Evolutionary conservation across 768 basidiomycete species (phyloP).

Genomic region (Lactarius akahatsu): DNA sequence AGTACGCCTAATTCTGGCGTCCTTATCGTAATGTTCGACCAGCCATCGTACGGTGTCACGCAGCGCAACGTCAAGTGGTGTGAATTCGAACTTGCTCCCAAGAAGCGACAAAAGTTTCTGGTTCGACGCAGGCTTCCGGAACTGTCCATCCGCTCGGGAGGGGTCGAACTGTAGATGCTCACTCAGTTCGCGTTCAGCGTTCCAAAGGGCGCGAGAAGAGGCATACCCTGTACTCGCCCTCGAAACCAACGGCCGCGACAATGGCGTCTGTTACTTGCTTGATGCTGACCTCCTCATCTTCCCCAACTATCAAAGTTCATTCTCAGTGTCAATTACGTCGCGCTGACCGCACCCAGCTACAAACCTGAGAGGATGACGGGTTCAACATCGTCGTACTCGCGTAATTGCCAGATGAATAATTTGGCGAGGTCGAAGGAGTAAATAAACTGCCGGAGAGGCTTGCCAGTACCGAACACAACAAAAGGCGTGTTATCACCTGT

Average conservation of each 20-base stretch:
- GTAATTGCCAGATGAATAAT: constrained; percentile 89
- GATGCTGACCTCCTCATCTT: constrained; percentile 94
- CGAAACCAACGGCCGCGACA: constrained; percentile 76
- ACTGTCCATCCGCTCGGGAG: constrained; percentile 85
- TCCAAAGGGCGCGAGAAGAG: neutral
- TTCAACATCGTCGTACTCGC: constrained; percentile 90
- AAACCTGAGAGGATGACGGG: constrained; percentile 88
- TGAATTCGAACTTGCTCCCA: constrained; percentile 77
- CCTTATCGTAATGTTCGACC: constrained; percentile 67
- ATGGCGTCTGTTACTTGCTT: constrained; percentile 89
- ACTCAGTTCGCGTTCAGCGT: constrained; percentile 1
- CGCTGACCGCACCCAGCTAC: constrained; percentile 13
- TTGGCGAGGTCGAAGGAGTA: constrained; percentile 96
- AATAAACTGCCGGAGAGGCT: constrained; percentile 95
- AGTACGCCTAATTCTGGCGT: constrained; percentile 57
- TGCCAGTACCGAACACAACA: constrained; percentile 85
- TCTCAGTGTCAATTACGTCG: neutral
- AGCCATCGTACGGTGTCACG: constrained; percentile 85
- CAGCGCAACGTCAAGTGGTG: constrained; percentile 85
- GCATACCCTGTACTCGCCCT: constrained; percentile 71
- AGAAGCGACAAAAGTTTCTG: constrained; percentile 76
- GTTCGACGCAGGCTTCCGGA: constrained; percentile 95
- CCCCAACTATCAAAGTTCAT: constrained; percentile 59
- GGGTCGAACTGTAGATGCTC: constrained; percentile 67
- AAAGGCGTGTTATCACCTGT: constrained; percentile 76